Evolutionary conservation across 2,329 filamentous ascomycete genomes (phyloP).

Genomic region (Lachnellula occidentalis): DNA sequence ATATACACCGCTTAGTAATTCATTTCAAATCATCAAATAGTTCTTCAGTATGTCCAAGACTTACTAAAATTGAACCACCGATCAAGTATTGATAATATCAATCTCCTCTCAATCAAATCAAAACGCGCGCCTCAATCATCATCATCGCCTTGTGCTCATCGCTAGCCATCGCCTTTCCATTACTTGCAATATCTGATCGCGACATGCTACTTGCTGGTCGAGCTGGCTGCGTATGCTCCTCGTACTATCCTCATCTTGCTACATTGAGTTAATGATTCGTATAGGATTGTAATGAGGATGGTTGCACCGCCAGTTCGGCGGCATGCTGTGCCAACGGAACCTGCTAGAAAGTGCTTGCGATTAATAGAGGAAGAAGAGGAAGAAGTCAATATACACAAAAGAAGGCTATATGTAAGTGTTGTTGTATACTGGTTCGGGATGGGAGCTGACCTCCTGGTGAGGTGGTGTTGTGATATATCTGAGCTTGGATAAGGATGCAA

Average conservation of each 20-base stretch:
- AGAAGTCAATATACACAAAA: no score
- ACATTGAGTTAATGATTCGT: background rate
- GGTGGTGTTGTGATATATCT: no score
- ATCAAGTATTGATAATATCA: background rate
- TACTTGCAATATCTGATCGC: background rate
- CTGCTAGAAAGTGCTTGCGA: background rate
- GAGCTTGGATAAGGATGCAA: no score
- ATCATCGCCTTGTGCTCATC: background rate
- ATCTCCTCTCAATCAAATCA: background rate
- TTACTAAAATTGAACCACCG: background rate
- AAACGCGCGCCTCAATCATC: background rate
- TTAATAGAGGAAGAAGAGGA: no score
- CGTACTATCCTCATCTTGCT: background rate
- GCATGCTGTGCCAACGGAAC: background rate
- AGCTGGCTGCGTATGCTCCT: background rate
- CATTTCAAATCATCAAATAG: background rate
- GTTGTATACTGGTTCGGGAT: no score
- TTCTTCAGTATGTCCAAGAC: background rate
- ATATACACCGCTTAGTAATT: background rate
- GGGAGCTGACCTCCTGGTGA: no score
- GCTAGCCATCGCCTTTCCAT: background rate
- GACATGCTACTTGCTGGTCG: background rate
- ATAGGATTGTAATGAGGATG: background rate
- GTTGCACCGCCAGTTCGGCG: background rate
- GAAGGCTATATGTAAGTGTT: no score